Evolutionary conservation across 495 filamentous ascomycete genomes (phyloP).

Genomic region (Daldinia caldariorum): DNA sequence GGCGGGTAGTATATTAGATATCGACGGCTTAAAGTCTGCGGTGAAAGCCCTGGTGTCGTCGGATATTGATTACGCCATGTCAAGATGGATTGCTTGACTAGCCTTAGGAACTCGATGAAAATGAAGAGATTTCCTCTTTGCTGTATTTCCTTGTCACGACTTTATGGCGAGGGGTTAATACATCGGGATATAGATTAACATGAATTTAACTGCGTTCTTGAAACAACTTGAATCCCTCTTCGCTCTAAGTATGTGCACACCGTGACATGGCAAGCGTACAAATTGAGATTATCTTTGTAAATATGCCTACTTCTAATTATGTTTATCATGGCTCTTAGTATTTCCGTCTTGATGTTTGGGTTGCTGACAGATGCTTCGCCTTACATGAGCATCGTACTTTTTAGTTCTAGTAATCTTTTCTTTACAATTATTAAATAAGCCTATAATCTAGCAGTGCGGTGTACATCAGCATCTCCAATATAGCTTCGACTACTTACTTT

Average conservation of each 20-base stretch:
- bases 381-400: too few species aligned
- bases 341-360: too few species aligned
- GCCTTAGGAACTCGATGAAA: constrained; percentile 39
- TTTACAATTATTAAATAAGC: too few species aligned
- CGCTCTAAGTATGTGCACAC: too few species aligned
- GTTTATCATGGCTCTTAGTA: too few species aligned
- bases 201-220: constrained; percentile 32
- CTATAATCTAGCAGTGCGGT: too few species aligned
- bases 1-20: constrained; percentile 23
- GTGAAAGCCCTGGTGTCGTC: constrained; percentile 39
- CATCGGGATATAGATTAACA: constrained; percentile 43
- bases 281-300: not conserved
- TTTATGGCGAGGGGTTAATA: constrained; percentile 57
- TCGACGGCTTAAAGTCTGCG: constrained; percentile 26
- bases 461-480: not conserved
- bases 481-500: not conserved
- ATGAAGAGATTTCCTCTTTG: constrained; percentile 45
- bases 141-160: constrained; percentile 54
- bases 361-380: too few species aligned
- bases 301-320: not conserved
- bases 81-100: constrained; percentile 39
- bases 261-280: not conserved
- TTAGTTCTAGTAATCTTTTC: too few species aligned
- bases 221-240: constrained; percentile 1
- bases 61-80: constrained; percentile 25